Conservation (phyloP, 495 filamentous ascomycete genomes). For the Xeromyces bisporus region DNA sequence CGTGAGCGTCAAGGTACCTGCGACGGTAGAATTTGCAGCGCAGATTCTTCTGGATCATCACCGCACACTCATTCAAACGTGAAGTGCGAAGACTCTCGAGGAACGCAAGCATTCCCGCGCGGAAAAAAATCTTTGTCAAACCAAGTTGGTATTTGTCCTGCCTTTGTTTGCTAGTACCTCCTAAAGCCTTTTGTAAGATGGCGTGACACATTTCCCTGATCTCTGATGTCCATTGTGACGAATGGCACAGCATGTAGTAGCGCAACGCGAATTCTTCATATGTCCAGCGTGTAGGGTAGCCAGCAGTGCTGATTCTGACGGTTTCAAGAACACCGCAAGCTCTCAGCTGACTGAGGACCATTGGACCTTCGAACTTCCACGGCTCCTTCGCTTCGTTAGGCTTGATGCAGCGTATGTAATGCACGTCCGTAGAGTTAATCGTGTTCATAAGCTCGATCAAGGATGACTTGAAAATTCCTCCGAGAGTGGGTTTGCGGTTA, state of each 20-base stretch:
- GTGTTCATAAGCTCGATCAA: slow-evolving; percentile 96
- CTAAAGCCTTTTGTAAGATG: slow-evolving; percentile 82
- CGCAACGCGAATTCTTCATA: slow-evolving; percentile 96
- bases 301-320: slow-evolving; percentile 92
- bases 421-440: slow-evolving; percentile 93
- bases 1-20: slow-evolving; percentile 74
- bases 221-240: slow-evolving; percentile 77
- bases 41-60: slow-evolving; percentile 98
- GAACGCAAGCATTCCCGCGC: slow-evolving; percentile 96
- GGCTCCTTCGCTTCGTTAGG: slow-evolving; percentile 93
- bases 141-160: slow-evolving; percentile 93
- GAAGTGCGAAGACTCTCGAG: slow-evolving; percentile 84
- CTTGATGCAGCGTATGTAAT: slow-evolving; percentile 99
- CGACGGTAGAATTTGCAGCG: slow-evolving; percentile 87
- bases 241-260: slow-evolving; percentile 97
- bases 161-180: slow-evolving; percentile 57
- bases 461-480: slow-evolving; percentile 96
- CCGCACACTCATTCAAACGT: slow-evolving; percentile 80
- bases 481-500: slow-evolving; percentile 90
- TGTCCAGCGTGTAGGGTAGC: slow-evolving; percentile 96
- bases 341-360: slow-evolving; percentile 93
- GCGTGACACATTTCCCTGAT: slow-evolving; percentile 85
- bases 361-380: slow-evolving; percentile 97
- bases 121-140: slow-evolving; percentile 97
- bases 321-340: slow-evolving; percentile 99